These are phyloP conservation scores for Jackrogersella minutella DNA, from an alignment of 495 filamentous ascomycete species.

Conservation along the genomic window DNA sequence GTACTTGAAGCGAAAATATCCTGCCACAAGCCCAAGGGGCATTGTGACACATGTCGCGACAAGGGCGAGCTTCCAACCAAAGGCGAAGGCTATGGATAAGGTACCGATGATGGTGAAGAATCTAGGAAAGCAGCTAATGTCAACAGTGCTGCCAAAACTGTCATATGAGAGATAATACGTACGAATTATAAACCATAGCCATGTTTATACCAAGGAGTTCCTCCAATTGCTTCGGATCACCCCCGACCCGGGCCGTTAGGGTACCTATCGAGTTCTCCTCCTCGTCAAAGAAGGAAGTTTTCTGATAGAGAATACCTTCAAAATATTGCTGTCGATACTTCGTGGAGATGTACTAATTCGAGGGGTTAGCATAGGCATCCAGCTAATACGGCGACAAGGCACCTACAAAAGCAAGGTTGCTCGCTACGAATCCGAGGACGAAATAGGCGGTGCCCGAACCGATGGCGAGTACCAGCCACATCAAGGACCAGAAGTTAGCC, in stretches of 20 bases:
- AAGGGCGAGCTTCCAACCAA: constrained; percentile 67
- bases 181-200: constrained; percentile 59
- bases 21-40: constrained; percentile 56
- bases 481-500: constrained; percentile 57
- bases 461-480: constrained; percentile 57
- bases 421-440: constrained; percentile 45
- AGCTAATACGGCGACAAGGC: background rate
- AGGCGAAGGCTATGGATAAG: constrained; percentile 59
- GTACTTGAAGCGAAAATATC: constrained; percentile 61
- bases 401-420: constrained; percentile 48
- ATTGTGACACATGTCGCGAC: constrained; percentile 60
- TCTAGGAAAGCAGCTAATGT: constrained; percentile 16
- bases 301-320: constrained; percentile 62
- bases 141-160: background rate
- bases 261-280: constrained; percentile 69
- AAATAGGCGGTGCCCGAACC: constrained; percentile 52
- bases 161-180: background rate
- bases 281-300: constrained; percentile 70
- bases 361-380: constrained; percentile 36
- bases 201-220: constrained; percentile 68
- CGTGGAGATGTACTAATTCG: constrained; percentile 48
- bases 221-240: constrained; percentile 67
- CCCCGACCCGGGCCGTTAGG: constrained; percentile 64
- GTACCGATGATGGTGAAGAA: constrained; percentile 59
- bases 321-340: constrained; percentile 68